Evolutionary conservation across 179 eudicot species (phyloP).

Genomic region (Spergularia azorica): DNA sequence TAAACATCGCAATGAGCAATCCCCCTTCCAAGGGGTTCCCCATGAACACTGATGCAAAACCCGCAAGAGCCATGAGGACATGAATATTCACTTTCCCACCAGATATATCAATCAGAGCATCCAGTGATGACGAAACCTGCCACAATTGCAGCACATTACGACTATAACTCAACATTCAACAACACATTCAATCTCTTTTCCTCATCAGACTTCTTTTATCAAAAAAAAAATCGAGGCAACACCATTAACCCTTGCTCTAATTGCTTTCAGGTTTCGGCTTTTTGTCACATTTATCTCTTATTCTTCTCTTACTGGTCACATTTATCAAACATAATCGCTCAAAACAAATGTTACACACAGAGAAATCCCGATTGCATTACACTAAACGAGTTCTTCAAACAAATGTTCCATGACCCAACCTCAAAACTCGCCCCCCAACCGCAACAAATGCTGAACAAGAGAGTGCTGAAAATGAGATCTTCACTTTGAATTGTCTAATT

Average conservation of each 20-base stretch:
- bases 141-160: slow-evolving; percentile 25
- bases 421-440: no score
- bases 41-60: slow-evolving; percentile 91
- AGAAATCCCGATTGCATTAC: no score
- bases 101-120: slow-evolving; percentile 74
- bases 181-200: neutral
- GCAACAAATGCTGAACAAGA: neutral
- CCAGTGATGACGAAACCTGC: slow-evolving; percentile 87
- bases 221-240: neutral
- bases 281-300: neutral
- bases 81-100: slow-evolving; percentile 97
- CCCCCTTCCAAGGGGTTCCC: slow-evolving; percentile 97
- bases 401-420: no score
- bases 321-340: no score
- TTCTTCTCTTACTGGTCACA: neutral
- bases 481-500: neutral
- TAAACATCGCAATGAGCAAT: slow-evolving; percentile 94
- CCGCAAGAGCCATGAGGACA: slow-evolving; percentile 96
- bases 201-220: neutral
- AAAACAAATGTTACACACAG: no score
- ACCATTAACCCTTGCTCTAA: neutral
- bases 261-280: neutral
- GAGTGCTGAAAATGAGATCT: neutral
- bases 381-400: no score
- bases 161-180: neutral